phyloP scores from a whole-genome alignment of 2,329 filamentous ascomycete genomes.

The Sporothrix mexicana region DNA sequence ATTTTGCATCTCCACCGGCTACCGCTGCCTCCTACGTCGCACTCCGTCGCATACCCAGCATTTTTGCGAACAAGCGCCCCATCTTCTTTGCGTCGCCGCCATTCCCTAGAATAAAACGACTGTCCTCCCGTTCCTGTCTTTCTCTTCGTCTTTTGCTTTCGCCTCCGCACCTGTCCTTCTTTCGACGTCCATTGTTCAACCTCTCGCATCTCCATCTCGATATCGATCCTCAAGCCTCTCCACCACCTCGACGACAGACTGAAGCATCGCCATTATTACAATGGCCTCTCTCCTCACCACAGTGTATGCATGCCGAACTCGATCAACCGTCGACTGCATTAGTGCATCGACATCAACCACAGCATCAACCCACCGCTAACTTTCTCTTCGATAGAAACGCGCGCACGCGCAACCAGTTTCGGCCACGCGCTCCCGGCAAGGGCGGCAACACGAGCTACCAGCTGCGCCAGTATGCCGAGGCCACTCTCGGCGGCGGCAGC shows the following conservation, averaged over 20 bases:
- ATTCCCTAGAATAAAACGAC: conserved; percentile 6
- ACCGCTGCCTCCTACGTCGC: conserved; percentile 17
- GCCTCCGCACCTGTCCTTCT: not conserved
- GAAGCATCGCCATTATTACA: conserved; percentile 18
- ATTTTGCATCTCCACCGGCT: not conserved
- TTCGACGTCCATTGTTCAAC: not conserved
- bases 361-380: not conserved
- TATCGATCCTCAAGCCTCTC: not conserved
- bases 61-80: not conserved
- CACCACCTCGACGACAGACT: not conserved
- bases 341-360: too few species aligned
- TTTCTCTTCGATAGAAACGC: conserved; percentile 67
- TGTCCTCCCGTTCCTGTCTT: not conserved
- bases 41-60: not conserved
- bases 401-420: conserved; percentile 88
- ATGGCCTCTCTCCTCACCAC: conserved; percentile 40
- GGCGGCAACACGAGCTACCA: conserved; percentile 88
- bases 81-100: not conserved
- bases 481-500: conserved; percentile 92
- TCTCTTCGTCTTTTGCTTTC: not conserved
- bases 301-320: conserved; percentile 42
- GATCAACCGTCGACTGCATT: not conserved
- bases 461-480: conserved; percentile 96
- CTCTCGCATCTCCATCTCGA: not conserved
- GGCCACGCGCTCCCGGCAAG: conserved; percentile 81